A percentile compares a stretch with the other conserved stretches of the same genome.
These are phyloP conservation scores for Globisporangium radiosum DNA, from an alignment of 352 stramenopile genomes.

Conservation along the genomic window DNA sequence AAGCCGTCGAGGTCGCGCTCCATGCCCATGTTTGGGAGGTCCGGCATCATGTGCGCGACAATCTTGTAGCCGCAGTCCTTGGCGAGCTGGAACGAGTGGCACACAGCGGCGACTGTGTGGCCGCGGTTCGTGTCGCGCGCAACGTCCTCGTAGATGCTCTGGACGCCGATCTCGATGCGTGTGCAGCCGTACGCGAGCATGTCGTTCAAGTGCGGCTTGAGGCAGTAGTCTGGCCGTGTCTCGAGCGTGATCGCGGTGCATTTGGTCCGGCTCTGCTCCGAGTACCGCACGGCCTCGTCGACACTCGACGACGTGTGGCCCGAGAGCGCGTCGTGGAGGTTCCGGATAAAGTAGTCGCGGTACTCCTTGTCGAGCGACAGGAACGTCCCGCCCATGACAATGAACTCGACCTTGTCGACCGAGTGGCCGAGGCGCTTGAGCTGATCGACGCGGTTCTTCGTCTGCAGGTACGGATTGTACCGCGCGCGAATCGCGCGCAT, in stretches of 20 bases:
- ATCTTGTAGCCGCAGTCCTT: conserved; percentile 98
- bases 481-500: conserved; percentile 94
- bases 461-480: conserved; percentile 94
- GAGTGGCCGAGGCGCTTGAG: conserved; percentile 85
- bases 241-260: conserved; percentile 96
- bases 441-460: conserved; percentile 89
- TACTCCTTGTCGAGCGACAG: conserved; percentile 92
- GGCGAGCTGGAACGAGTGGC: conserved; percentile 61
- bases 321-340: conserved; percentile 94
- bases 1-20: conserved; percentile 95
- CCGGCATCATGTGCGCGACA: conserved; percentile 97
- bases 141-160: conserved; percentile 95
- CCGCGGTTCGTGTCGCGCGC: conserved; percentile 90
- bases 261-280: conserved; percentile 81
- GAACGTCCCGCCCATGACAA: conserved; percentile 98
- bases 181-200: conserved; percentile 97
- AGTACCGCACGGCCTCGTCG: conserved; percentile 91
- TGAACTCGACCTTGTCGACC: conserved; percentile 97
- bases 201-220: conserved; percentile 95
- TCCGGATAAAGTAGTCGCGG: conserved; percentile 96
- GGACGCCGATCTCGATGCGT: conserved; percentile 96
- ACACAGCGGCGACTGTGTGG: conserved; percentile 92
- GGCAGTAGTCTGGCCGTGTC: conserved; percentile 96
- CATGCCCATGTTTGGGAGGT: conserved; percentile 96
- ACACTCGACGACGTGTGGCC: conserved; percentile 89